Evolutionary conservation across 495 filamentous ascomycete species (phyloP).

Genomic region (Trichoderma virens): DNA sequence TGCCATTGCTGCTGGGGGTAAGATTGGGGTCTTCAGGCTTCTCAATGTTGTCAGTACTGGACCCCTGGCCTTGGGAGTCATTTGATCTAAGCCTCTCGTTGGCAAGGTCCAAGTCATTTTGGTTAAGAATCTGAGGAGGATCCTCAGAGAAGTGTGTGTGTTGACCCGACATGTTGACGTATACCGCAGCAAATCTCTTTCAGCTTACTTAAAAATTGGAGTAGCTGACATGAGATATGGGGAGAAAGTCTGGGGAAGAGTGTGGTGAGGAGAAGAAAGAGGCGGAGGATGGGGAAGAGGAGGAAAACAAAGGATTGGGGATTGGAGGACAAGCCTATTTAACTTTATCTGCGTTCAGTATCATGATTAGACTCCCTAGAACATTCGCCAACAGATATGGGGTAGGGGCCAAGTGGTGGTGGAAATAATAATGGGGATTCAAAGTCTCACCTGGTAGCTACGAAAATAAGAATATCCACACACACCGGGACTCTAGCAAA

Average conservation of each 20-base stretch:
- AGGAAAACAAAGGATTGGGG: not conserved
- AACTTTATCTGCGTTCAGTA: not conserved
- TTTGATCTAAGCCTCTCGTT: not conserved
- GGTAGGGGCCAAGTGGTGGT: not conserved
- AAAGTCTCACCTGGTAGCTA: not conserved
- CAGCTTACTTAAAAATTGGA: not conserved
- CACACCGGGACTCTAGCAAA: not conserved
- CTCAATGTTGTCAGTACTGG: not conserved
- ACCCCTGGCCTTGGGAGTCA: not conserved
- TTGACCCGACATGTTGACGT: not conserved
- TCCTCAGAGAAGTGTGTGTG: conserved; percentile 8
- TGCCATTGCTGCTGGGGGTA: not conserved
- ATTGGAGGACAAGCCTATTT: not conserved
- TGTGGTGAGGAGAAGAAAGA: not conserved
- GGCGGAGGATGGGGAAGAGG: not conserved
- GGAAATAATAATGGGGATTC: not conserved
- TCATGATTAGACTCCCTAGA: not conserved
- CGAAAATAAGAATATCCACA: not conserved
- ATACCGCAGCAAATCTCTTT: not conserved
- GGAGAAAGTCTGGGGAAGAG: conserved; percentile 6
- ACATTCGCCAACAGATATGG: too few species aligned
- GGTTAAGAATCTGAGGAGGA: conserved; percentile 3
- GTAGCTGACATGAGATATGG: not conserved
- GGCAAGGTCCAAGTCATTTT: conserved; percentile 6
- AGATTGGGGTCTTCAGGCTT: not conserved